Base-by-base conservation (phyloP, 2,329 filamentous ascomycete species). In the Alternaria ethzedia region DNA sequence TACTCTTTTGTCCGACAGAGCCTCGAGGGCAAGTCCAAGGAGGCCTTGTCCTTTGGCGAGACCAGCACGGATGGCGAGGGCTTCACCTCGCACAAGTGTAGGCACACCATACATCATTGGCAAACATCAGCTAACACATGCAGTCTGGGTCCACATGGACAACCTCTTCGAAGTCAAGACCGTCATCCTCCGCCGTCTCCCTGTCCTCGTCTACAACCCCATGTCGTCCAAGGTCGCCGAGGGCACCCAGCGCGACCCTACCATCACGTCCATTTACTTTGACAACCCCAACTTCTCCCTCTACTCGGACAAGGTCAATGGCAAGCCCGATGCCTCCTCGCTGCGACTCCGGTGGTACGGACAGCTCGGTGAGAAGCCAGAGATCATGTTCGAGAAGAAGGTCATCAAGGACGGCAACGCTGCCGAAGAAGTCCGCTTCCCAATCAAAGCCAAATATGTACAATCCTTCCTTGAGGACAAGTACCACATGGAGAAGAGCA, bases 101-200 rank as follows among this genome's bases (percentile, higher is more conserved):
- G 78, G 89, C 25, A 26, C 17, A 26, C 13, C 20, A 8, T 30
- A 17, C 8, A 5, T 23, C n/a, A 15, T n/a, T 20, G n/a, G 26
- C 45, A 57, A 13, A 17, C 26, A 51, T 30, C 13, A 65, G 66
- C 75, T 84, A 74, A 85, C 57, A 60, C 11, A 21, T 59, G 59
- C 52, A 91, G 89, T 97, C 83, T 99, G 96, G 96, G 91, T 99
- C 6, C 96, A 99, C 79, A 88, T 89, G 30, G 96, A 99, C 75
- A 98, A 99, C 81, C 85, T 98, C 26, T 89, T 98, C 70, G 96
- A 99, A 83, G 93, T 98, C 78, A 97, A 98, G 86, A 98, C 96
- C 6, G 90, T 93, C 74, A 96, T 99, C 65, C 87, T 98, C 30
- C 92, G 96, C 66, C 92, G 92, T 61, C 86, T 99, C 21, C 96